Evolutionary conservation across 2,329 filamentous ascomycete species (phyloP), one percentile per base, ranked within the genome.

Genomic region (Alternaria panax): DNA sequence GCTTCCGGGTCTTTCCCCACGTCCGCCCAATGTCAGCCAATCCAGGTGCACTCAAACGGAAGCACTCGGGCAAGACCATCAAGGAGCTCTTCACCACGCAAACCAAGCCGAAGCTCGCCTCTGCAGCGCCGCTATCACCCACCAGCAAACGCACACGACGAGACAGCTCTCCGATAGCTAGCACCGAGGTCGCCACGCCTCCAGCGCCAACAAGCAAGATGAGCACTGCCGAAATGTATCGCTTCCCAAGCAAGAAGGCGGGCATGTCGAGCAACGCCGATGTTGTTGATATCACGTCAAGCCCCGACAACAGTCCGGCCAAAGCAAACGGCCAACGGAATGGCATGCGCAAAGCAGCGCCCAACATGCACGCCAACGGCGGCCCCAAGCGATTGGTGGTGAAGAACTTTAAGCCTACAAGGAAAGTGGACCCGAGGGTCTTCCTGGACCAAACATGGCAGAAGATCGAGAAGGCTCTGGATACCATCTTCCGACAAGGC

Each of bases 301-400:
- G 74, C 66, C 74, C 74, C 46, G 79, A 80, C 61, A 83, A 80
- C 64, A 73, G 65, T 65, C 73, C 74, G 48, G 79, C 80, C 51
- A 83, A 81, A 66, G 58, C 78, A 18, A 58, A 42, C 68, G 66
- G 76, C 40, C 69, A 67, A 70, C 78, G 67, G 64, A 79, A 67
- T 72, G 80, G 72, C 52, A 70, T 68, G 58, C 75, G 75, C 62
- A 74, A 71, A 41, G 77, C 76, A 54, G 81, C 82, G 51, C 92
- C 93, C 73, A 91, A 90, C 67, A 89, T 92, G 12, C 88, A 92
- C 70, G 83, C 85, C 11, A 69, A 58, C 40, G 48, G 58, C 18
- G 93, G 92, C 30, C 89, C 92, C 20, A 93, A 90, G 83, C 93
- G 90, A 79, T 86, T 99, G 45, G 87, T 94, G n/a, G 92, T 99